These are phyloP conservation scores for Diaporthe citriasiana DNA, from an alignment of 2,329 filamentous ascomycete genomes.

Conservation along the genomic window DNA sequence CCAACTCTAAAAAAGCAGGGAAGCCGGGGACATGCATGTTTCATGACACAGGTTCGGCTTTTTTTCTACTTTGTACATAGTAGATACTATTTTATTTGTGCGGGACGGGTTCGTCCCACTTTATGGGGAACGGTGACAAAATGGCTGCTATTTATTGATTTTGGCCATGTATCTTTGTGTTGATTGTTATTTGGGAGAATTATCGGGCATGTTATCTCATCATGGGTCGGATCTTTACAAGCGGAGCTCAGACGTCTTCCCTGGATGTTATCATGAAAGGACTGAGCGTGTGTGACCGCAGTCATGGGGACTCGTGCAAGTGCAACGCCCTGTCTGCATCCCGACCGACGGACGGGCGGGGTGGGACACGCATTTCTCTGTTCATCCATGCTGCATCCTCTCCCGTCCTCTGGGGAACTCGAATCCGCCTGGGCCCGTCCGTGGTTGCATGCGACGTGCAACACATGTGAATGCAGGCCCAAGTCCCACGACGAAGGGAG, in stretches of 20 bases:
- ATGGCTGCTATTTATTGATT: background rate
- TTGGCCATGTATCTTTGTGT: background rate
- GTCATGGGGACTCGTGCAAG: background rate
- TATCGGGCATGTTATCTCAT: background rate
- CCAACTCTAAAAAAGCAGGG: slow-evolving; percentile 16
- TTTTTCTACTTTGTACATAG: background rate
- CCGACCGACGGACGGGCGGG: background rate
- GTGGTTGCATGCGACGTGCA: background rate
- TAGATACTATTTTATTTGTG: background rate
- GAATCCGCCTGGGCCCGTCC: background rate
- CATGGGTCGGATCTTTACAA: background rate
- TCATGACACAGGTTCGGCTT: background rate
- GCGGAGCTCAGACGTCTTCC: background rate
- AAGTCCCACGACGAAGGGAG: background rate
- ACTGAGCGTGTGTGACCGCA: background rate
- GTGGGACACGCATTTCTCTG: background rate
- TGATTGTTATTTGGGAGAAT: background rate
- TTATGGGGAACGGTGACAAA: background rate
- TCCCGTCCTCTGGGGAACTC: background rate
- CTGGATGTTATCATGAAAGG: background rate
- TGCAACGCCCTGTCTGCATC: background rate
- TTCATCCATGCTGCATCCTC: background rate
- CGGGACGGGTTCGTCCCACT: background rate
- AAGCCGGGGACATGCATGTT: slow-evolving; percentile 23
- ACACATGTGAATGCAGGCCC: background rate